Evolutionary conservation across 441 rosid species (phyloP).

Genomic region (Corymbia citriodora): DNA sequence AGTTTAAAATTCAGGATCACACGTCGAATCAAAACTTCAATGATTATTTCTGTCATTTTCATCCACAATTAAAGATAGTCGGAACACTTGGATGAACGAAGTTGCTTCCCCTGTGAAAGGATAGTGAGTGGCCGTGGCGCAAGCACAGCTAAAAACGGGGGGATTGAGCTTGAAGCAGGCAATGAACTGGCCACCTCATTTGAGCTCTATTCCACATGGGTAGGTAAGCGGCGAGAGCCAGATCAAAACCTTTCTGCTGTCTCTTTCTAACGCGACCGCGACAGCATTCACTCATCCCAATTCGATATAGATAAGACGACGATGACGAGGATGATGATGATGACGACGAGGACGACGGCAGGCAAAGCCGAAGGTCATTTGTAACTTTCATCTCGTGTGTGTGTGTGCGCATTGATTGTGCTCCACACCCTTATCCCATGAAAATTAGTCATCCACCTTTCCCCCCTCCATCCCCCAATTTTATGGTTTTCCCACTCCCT

Average conservation of each 20-base stretch:
- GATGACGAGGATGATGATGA: not conserved
- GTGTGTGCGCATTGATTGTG: not conserved
- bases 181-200: not conserved
- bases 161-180: not conserved
- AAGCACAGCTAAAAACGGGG: not conserved
- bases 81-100: not conserved
- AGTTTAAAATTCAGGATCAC: rapidly evolving
- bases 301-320: not conserved
- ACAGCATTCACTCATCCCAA: not conserved
- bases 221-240: not conserved
- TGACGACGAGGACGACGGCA: rapidly evolving
- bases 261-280: not conserved
- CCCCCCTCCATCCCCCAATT: not conserved
- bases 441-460: not conserved
- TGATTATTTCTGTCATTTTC: not conserved
- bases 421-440: not conserved
- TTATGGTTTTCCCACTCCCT: not conserved
- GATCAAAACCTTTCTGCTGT: too few species aligned
- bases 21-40: not conserved
- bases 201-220: not conserved
- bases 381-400: not conserved
- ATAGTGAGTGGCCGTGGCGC: not conserved
- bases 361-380: not conserved
- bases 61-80: not conserved
- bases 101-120: not conserved